Conservation (phyloP, 768 basidiomycete species). For the Royoungia palumana region DNA sequence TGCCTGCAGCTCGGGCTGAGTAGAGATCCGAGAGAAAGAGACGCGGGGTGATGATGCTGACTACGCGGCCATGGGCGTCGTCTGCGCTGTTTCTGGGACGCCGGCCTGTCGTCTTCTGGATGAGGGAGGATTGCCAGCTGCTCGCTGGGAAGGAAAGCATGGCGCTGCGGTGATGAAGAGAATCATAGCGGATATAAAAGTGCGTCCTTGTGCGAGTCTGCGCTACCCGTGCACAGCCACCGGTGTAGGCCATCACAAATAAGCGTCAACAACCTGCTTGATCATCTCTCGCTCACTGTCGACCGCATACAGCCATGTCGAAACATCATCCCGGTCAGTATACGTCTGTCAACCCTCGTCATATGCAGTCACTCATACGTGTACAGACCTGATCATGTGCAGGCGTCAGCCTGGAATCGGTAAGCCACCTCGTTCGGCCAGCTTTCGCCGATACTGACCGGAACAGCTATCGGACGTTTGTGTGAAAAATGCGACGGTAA, state of each 20-base stretch:
- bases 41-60: constrained; percentile 39
- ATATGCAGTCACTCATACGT: background rate
- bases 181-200: constrained; percentile 7
- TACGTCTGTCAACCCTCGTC: background rate
- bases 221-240: too few species aligned
- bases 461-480: constrained; percentile 88
- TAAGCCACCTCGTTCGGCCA: constrained; percentile 34
- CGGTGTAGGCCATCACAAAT: background rate
- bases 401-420: constrained; percentile 96
- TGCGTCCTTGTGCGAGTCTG: background rate
- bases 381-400: constrained; percentile 94
- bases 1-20: constrained; percentile 49
- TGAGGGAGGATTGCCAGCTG: constrained; percentile 29
- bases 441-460: constrained; percentile 6
- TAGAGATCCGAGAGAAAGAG: constrained; percentile 64
- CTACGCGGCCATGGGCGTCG: constrained; percentile 18
- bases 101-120: constrained; percentile 16
- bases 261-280: constrained; percentile 12
- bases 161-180: background rate
- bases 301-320: constrained; percentile 53
- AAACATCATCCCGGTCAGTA: constrained; percentile 84
- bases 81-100: constrained; percentile 9
- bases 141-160: constrained; percentile 34
- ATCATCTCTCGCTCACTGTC: background rate
- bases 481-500: constrained; percentile 99